These are phyloP conservation scores for Mycena kentingensis DNA, from an alignment of 768 basidiomycete species.

Conservation along the genomic window DNA sequence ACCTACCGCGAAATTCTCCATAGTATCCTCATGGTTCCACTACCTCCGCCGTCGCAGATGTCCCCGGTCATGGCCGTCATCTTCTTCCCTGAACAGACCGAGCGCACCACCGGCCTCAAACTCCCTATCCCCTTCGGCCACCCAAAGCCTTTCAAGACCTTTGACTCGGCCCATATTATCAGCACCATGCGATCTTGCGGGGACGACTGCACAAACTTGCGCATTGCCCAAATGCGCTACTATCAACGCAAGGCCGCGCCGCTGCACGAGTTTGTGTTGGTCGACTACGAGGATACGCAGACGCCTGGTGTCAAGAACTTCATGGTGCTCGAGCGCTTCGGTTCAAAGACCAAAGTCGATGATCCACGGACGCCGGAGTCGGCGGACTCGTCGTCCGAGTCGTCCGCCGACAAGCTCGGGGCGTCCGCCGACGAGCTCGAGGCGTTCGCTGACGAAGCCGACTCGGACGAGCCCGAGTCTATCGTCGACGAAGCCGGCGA, in stretches of 20 bases:
- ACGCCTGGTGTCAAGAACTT: not conserved
- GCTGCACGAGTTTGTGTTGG: not conserved
- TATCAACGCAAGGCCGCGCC: constrained; percentile 2
- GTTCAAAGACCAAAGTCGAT: not conserved
- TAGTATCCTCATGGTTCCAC: not conserved
- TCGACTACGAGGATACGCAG: not conserved
- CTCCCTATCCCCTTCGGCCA: not conserved
- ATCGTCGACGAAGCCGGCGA: too few relatives aligned
- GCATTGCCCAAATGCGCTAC: constrained; percentile 1
- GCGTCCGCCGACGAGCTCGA: too few relatives aligned
- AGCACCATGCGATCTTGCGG: not conserved
- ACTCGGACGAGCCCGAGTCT: too few relatives aligned
- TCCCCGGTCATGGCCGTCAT: not conserved
- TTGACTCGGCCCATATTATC: not conserved
- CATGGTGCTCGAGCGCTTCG: not conserved
- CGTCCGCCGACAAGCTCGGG: not conserved
- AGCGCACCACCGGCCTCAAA: not conserved
- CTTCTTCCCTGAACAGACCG: not conserved
- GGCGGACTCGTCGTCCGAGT: not conserved
- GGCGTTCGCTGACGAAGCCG: too few relatives aligned
- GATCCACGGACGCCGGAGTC: not conserved
- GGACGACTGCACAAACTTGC: not conserved
- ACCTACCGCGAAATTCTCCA: not conserved
- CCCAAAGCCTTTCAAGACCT: not conserved
- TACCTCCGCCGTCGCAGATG: not conserved